Evolutionary conservation across 1,284 basidiomycete genomes (phyloP), one percentile per base, ranked within the genome.

Genomic region (Schizophyllum commune): DNA sequence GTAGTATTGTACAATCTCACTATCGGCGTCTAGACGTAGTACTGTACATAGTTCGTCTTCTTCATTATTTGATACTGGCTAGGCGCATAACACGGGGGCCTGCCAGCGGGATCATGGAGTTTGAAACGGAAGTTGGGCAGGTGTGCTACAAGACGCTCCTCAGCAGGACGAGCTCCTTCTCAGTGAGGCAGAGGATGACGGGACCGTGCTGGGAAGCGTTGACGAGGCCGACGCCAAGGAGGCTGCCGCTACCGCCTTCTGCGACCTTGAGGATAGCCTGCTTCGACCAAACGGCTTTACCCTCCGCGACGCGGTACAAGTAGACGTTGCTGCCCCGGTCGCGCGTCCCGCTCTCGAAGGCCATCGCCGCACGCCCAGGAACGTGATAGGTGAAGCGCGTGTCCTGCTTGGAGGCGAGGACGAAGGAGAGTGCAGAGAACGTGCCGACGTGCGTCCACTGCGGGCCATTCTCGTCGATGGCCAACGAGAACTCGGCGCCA

Each of bases 401-500:
- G 72, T 96, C 94, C 27, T 86, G 86, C 73, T 99, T 99, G 4
- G 94, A 96, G 1, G 94, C 94, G 32, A 99, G 80, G 19, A 98
- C 96, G 70, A 98, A 99, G 0, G 92, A 83, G 4, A 99, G 82
- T 0, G 95, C 96, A 4, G 92, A 88, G 71, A 88, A 93, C 0
- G 94, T 97, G 9, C 84, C 80, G 1, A 74, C 73, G 71, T 98
- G 96, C 52, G 66, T 75, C 96, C 96, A 98, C 27, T 61, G 65
- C 6, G 74, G 73, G 54, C 69, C 61, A 47, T 70, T 63, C 58
- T 52, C 56, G 21, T 69, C 65, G 8, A 88, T 80, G 55, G 15
- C 20, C 13, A 47, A 17, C 13, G 75, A 69, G 72, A 91, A 94
- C 39, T 91, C 74, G 0, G 87, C 78, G 0, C 95, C 96, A 68